Conservation (phyloP, 2,329 filamentous ascomycete species). For the Aspergillus brunneoviolaceus region DNA sequence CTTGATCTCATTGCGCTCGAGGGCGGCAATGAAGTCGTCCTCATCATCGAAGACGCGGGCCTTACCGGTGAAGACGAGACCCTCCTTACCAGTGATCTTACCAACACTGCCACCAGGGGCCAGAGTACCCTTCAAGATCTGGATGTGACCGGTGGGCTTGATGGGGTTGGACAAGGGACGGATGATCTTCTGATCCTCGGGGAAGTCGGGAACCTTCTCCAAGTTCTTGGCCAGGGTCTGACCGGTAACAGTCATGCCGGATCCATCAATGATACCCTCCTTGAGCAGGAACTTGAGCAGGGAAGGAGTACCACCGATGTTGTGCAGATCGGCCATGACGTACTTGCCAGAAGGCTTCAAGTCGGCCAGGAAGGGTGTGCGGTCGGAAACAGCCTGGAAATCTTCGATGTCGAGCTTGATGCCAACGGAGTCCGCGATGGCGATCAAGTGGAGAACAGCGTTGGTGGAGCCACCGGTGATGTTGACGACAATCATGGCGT, state of each 20-base stretch:
- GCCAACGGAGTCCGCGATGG: constrained; percentile 77
- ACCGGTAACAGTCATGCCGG: constrained; percentile 61
- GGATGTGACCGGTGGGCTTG: constrained; percentile 69
- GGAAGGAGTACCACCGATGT: constrained; percentile 58
- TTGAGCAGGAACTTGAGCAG: constrained; percentile 59
- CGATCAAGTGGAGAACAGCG: constrained; percentile 79
- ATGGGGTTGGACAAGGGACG: constrained; percentile 66
- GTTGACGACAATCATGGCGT: constrained; percentile 80
- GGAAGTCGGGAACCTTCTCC: constrained; percentile 62
- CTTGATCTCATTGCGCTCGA: constrained; percentile 67
- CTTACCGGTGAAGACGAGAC: constrained; percentile 65
- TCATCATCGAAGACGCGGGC: constrained; percentile 70
- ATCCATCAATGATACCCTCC: constrained; percentile 59
- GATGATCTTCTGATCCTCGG: constrained; percentile 68
- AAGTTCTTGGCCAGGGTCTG: constrained; percentile 60
- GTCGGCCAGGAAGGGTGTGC: constrained; percentile 76
- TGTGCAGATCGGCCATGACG: constrained; percentile 59
- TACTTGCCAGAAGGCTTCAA: constrained; percentile 73
- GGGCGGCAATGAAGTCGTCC: constrained; percentile 65
- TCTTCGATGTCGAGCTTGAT: constrained; percentile 82
- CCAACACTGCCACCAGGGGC: constrained; percentile 70
- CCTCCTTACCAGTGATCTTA: constrained; percentile 74
- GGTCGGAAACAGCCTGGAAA: constrained; percentile 79
- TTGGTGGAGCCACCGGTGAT: constrained; percentile 84
- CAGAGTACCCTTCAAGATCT: constrained; percentile 68